Evolutionary conservation across 2,329 filamentous ascomycete species (phyloP), one percentile per base, ranked within the genome.

Genomic region (Cladophialophora chaetospira): DNA sequence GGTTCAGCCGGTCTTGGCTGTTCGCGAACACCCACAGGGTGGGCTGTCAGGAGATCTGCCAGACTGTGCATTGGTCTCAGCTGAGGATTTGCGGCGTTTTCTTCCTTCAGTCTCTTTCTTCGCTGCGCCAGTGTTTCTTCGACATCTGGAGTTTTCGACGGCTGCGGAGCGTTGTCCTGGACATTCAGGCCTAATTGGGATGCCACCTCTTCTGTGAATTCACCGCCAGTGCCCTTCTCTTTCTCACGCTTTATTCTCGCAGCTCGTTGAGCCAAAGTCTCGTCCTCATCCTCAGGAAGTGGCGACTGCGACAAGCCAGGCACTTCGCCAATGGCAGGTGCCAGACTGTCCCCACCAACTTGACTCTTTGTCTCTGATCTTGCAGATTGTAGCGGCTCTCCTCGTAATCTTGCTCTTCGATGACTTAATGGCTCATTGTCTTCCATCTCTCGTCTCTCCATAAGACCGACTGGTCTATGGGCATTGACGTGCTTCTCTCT

Each of bases 381-480:
- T n/a, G 70, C 65, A 8, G 66, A 65, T 4, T 60, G 57, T 5
- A 75, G 70, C 0, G 74, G 72, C 40, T 82, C 79, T 33, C 89
- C 89, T 40, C 87, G 82, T 5, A 97, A 79, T 54, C 92, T 82
- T 36, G 87, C 88, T 45, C 89, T 85, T 2, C 92, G 86, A 35
- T 81, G 81, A 66, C 88, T 91, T 17, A 97, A 77, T 0, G 94
- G 92, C 70, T 97, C 94, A 53, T 91, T 94, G 67, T 99, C 94
- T 70, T 99, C 94, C 63, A 94, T 76, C 57, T 95, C 88, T 44
- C 90, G 85, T 66, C 84, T 85, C 69, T 95, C 76, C 67, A 79
- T 73, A 6, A 79, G 67, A n/a, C 77, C 77, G 25, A 77, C 52
- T 1, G 77, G 76, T 26, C 73, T 69, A 48, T 67, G 47, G 28